Evolutionary conservation across 208 protist species (phyloP).

Genomic region (Crithidia sp.): DNA sequence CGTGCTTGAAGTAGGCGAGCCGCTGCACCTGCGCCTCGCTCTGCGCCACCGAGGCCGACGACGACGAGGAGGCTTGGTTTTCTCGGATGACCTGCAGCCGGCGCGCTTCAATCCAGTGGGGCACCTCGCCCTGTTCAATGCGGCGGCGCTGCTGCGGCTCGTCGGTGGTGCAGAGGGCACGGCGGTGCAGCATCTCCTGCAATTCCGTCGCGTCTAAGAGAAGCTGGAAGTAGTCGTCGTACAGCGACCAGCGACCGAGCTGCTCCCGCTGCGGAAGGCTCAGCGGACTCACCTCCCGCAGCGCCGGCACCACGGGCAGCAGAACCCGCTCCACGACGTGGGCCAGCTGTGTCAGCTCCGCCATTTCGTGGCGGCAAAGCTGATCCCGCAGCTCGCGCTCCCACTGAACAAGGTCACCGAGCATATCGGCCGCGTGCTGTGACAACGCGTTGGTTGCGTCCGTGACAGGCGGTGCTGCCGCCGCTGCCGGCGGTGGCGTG

Average conservation of each 20-base stretch:
- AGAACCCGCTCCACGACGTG: constrained; percentile 10
- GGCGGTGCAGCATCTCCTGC: constrained; percentile 34
- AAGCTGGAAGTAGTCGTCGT: constrained; percentile 14
- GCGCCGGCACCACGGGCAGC: constrained; percentile 9
- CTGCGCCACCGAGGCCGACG: background rate
- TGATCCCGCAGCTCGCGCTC: constrained; percentile 26
- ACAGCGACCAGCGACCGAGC: constrained; percentile 19
- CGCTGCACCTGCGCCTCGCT: constrained; percentile 18
- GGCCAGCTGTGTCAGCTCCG: constrained; percentile 22
- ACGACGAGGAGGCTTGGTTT: constrained; percentile 13
- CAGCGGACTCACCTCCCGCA: constrained; percentile 20
- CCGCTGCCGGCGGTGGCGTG: no score
- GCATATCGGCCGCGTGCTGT: constrained; percentile 1
- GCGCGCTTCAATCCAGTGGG: constrained; percentile 33
- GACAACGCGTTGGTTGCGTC: background rate
- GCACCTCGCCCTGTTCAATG: constrained; percentile 16
- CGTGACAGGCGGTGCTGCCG: background rate
- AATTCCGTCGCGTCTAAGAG: constrained; percentile 17
- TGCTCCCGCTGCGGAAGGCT: constrained; percentile 8
- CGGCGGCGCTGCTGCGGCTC: constrained; percentile 24
- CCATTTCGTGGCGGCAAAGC: constrained; percentile 24
- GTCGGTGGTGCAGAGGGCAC: constrained; percentile 3
- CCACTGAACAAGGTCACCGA: constrained; percentile 4
- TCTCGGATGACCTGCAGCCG: constrained; percentile 33
- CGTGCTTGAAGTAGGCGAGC: constrained; percentile 21